phyloP scores from a whole-genome alignment of 352 stramenopile genomes.

The Lagenidium giganteum region DNA sequence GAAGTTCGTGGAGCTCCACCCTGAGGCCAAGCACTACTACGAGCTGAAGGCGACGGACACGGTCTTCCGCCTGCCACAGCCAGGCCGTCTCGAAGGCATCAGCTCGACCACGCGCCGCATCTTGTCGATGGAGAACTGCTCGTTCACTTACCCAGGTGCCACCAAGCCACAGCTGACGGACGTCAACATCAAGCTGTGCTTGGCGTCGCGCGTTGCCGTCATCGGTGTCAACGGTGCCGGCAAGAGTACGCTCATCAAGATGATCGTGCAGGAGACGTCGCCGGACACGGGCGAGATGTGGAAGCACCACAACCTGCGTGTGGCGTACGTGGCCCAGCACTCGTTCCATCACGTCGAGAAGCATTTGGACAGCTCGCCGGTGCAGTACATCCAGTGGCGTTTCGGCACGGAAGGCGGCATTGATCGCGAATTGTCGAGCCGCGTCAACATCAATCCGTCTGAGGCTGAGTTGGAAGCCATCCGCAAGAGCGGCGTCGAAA shows the following conservation, averaged over 20 bases:
- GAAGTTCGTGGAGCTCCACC: slow-evolving; percentile 88
- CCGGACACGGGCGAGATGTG: slow-evolving; percentile 69
- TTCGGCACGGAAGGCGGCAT: slow-evolving; percentile 95
- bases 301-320: slow-evolving; percentile 90
- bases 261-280: slow-evolving; percentile 77
- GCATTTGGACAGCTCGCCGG: slow-evolving; percentile 92
- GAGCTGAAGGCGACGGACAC: slow-evolving; percentile 79
- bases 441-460: slow-evolving; percentile 89
- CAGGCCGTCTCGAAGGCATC: slow-evolving; percentile 88
- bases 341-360: slow-evolving; percentile 97
- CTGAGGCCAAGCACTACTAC: slow-evolving; percentile 93
- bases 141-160: slow-evolving; percentile 83
- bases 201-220: slow-evolving; percentile 95
- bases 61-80: slow-evolving; percentile 87
- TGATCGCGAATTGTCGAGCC: slow-evolving; percentile 87
- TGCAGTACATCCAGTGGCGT: slow-evolving; percentile 97
- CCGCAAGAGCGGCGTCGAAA: slow-evolving; percentile 89
- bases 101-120: slow-evolving; percentile 90
- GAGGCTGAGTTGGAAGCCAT: slow-evolving; percentile 92
- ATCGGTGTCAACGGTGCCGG: slow-evolving; percentile 96
- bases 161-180: slow-evolving; percentile 88
- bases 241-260: slow-evolving; percentile 99
- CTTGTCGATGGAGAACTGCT: slow-evolving; percentile 86
- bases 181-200: slow-evolving; percentile 93
- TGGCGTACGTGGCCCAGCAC: slow-evolving; percentile 96